Evolutionary conservation across 805 yeast species (phyloP).

Genomic region (Suhomyces xylopsoci): DNA sequence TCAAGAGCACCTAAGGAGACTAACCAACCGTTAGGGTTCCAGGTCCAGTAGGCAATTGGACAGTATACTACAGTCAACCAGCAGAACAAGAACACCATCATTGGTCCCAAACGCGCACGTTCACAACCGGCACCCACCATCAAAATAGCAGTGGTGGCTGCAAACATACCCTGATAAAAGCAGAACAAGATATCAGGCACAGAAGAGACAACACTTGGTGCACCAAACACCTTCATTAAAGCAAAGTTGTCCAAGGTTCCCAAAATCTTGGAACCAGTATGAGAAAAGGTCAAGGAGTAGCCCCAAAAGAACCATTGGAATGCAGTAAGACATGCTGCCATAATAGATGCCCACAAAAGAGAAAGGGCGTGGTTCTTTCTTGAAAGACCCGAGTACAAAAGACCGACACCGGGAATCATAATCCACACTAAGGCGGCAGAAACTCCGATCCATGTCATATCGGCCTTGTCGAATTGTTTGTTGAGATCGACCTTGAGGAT

Average conservation of each 20-base stretch:
- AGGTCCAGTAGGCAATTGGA: slow-evolving; percentile 96
- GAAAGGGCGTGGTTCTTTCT: slow-evolving; percentile 96
- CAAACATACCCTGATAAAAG: slow-evolving; percentile 96
- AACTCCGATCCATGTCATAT: slow-evolving; percentile 82
- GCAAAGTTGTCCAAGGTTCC: slow-evolving; percentile 84
- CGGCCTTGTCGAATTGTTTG: slow-evolving; percentile 64
- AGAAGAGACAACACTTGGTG: slow-evolving; percentile 60
- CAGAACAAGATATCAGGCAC: slow-evolving; percentile 91
- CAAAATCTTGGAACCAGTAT: slow-evolving; percentile 57
- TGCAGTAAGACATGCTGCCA: slow-evolving; percentile 76
- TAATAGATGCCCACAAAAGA: slow-evolving; percentile 88
- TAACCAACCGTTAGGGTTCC: slow-evolving; percentile 95
- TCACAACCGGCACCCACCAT: slow-evolving; percentile 98
- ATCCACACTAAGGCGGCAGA: slow-evolving; percentile 86
- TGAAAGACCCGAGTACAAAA: slow-evolving; percentile 88
- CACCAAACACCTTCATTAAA: slow-evolving; percentile 77
- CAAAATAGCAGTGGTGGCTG: slow-evolving; percentile 86
- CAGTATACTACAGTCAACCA: slow-evolving; percentile 97
- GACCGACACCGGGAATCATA: slow-evolving; percentile 95
- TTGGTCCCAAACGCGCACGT: slow-evolving; percentile 92
- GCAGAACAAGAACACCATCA: slow-evolving; percentile 89
- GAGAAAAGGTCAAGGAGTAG: slow-evolving; percentile 82
- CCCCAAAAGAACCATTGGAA: slow-evolving; percentile 99
- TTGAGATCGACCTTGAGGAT: slow-evolving; percentile 71
- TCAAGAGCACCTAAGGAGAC: slow-evolving; percentile 79